Evolutionary conservation across 2,329 filamentous ascomycete species (phyloP).

Genomic region (Ceratocystis diversiconidia): DNA sequence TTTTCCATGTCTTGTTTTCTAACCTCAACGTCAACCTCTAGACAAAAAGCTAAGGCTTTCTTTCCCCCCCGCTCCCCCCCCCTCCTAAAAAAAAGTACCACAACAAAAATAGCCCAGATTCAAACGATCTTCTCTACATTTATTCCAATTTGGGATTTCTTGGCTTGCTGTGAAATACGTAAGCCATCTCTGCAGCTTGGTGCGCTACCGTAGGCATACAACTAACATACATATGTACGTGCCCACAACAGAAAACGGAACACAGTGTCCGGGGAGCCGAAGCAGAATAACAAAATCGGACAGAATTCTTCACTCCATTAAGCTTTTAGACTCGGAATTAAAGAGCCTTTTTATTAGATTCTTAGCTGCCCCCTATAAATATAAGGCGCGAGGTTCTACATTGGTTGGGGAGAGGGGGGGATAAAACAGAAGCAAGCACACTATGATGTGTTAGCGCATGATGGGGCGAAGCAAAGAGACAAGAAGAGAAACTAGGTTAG

Average conservation of each 20-base stretch:
- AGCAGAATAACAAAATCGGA: background rate
- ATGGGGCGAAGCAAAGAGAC: background rate
- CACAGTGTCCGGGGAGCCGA: background rate
- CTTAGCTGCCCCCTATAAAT: background rate
- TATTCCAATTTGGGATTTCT: too few species aligned
- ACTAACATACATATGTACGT: background rate
- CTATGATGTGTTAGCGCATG: background rate
- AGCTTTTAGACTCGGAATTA: background rate
- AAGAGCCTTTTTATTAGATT: background rate
- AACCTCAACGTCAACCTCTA: too few species aligned
- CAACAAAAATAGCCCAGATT: too few species aligned
- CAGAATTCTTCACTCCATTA: background rate
- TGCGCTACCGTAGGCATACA: too few species aligned
- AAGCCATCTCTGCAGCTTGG: too few species aligned
- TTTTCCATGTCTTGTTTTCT: too few species aligned
- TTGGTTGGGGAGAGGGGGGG: background rate
- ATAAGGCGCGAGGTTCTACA: background rate
- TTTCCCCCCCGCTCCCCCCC: too few species aligned
- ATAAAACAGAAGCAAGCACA: background rate
- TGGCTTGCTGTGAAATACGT: too few species aligned
- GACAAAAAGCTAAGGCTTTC: too few species aligned
- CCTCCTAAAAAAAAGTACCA: too few species aligned
- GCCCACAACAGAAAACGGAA: background rate
- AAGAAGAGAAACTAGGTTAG: background rate
- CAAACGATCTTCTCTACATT: too few species aligned